phyloP scores from a whole-genome alignment of 31 red algal species.

The Odonthalia washingtoniensis region DNA sequence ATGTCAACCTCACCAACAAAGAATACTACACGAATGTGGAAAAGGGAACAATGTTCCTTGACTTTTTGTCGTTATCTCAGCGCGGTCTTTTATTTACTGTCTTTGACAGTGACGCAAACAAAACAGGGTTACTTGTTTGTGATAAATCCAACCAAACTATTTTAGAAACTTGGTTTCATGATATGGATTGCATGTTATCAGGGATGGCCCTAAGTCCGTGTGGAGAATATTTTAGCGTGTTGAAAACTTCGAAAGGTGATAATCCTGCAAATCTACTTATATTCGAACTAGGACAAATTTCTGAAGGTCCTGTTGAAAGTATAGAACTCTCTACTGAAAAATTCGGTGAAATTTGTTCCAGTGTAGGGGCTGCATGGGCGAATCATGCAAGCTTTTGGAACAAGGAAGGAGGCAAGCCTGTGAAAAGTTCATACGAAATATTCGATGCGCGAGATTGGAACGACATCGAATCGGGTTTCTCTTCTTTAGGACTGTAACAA shows the following conservation, averaged over 20 bases:
- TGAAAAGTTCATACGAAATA: slow-evolving; percentile 68
- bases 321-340: slow-evolving; percentile 19
- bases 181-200: slow-evolving; percentile 4
- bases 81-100: not conserved
- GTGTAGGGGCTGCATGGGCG: slow-evolving; percentile 54
- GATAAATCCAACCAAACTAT: not conserved
- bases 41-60: not conserved
- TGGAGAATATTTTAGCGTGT: slow-evolving; percentile 32
- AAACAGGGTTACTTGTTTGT: not conserved
- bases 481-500: slow-evolving; percentile 51
- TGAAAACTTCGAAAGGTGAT: slow-evolving; percentile 6
- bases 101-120: not conserved
- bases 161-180: not conserved
- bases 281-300: slow-evolving; percentile 20
- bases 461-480: slow-evolving; percentile 61
- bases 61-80: not conserved
- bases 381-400: slow-evolving; percentile 40
- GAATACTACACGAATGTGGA: not conserved
- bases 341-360: slow-evolving; percentile 29
- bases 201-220: slow-evolving; percentile 18
- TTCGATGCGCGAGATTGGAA: slow-evolving; percentile 59
- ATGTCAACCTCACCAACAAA: not conserved
- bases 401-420: slow-evolving; percentile 41
- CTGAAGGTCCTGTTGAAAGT: slow-evolving; percentile 37
- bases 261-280: slow-evolving; percentile 25